Evolutionary conservation across 768 basidiomycete genomes (phyloP).

Genomic region (Mycena leptocephala): DNA sequence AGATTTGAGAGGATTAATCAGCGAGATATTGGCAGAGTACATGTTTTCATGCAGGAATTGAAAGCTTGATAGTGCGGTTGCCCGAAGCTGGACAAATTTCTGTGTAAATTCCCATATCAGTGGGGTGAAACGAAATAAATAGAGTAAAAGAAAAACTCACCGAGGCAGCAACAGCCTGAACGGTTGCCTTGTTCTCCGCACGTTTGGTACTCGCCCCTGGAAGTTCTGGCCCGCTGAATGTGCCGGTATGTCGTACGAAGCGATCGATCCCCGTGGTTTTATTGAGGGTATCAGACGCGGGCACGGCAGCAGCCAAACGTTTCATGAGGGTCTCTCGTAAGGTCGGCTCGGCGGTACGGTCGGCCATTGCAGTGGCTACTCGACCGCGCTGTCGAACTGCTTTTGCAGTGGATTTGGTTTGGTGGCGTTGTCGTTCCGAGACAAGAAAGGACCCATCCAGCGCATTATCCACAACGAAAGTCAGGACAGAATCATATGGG

Average conservation of each 20-base stretch:
- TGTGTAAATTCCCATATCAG: neutral
- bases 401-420: constrained; percentile 28
- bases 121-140: no score
- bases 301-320: constrained; percentile 12
- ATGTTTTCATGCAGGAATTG: neutral
- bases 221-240: no score
- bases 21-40: neutral
- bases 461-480: neutral
- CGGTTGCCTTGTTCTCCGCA: neutral
- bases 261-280: neutral
- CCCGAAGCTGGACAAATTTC: neutral
- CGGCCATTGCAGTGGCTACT: neutral
- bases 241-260: no score
- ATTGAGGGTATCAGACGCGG: neutral
- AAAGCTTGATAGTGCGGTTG: no score
- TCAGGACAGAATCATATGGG: neutral
- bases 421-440: constrained; percentile 9
- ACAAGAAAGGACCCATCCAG: constrained; percentile 14
- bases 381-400: constrained; percentile 33
- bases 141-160: neutral
- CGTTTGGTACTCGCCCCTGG: neutral
- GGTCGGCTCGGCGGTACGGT: neutral
- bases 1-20: neutral
- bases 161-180: neutral
- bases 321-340: constrained; percentile 21